Evolutionary conservation across 768 basidiomycete species (phyloP).

Genomic region (Hypholoma fasciculare): DNA sequence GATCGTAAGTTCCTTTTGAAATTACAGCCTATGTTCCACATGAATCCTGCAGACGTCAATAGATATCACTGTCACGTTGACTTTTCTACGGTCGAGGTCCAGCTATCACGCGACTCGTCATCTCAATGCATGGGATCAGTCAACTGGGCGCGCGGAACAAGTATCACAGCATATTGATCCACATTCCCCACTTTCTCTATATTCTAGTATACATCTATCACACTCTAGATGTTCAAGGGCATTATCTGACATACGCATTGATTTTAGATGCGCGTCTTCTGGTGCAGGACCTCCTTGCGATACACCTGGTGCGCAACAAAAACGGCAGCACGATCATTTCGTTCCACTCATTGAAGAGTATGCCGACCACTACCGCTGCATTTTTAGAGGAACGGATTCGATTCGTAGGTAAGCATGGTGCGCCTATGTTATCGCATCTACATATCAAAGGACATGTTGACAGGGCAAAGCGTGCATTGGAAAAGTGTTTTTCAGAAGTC

Average conservation of each 20-base stretch:
- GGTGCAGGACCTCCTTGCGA: constrained; percentile 46
- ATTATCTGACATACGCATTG: not conserved
- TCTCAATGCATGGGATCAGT: constrained; percentile 7
- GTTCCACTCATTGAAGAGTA: constrained; percentile 40
- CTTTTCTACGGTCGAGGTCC: constrained; percentile 48
- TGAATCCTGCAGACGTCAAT: not conserved
- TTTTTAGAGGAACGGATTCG: constrained; percentile 47
- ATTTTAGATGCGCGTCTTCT: constrained; percentile 31
- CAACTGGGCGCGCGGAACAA: not conserved
- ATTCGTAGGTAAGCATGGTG: constrained; percentile 35
- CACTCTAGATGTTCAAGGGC: not conserved
- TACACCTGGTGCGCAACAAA: constrained; percentile 46
- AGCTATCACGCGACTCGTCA: constrained; percentile 18
- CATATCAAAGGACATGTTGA: not conserved
- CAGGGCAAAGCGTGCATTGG: constrained; percentile 49
- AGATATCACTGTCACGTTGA: constrained; percentile 62
- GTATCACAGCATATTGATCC: constrained; percentile 35
- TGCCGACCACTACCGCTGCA: constrained; percentile 38
- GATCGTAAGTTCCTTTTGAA: constrained; percentile 44
- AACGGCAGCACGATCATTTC: constrained; percentile 50
- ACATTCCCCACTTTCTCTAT: constrained; percentile 35
- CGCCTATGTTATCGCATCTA: not conserved
- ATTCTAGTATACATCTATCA: constrained; percentile 25
- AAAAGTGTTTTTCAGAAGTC: constrained; percentile 38
- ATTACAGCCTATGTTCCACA: too few relatives aligned